Conservation (phyloP, 164 flowering plant genomes). For the Umbellularia californica region DNA sequence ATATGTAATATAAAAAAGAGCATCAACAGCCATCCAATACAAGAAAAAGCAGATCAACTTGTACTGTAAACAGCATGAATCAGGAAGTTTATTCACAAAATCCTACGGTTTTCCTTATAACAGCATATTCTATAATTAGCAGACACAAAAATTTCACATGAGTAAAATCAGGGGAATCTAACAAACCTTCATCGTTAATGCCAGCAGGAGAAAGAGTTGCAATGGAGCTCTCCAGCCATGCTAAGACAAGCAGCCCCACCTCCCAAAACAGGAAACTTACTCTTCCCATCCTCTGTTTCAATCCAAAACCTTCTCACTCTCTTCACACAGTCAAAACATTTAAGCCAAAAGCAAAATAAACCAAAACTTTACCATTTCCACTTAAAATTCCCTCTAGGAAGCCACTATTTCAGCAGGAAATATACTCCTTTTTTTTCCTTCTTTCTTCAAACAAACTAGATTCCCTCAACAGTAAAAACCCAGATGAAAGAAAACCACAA, state of each 20-base stretch:
- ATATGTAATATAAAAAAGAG: neutral
- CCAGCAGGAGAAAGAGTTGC: constrained; percentile 94
- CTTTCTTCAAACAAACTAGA: neutral
- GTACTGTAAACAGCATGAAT: neutral
- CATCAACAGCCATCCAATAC: neutral
- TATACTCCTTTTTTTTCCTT: neutral
- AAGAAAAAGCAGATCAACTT: neutral
- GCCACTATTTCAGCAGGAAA: neutral
- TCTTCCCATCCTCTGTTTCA: constrained; percentile 39
- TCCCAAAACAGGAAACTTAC: constrained; percentile 25
- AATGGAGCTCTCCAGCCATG: constrained; percentile 40
- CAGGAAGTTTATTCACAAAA: neutral
- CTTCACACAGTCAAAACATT: constrained; percentile 16
- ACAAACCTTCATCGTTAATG: constrained; percentile 85
- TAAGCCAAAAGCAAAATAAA: constrained; percentile 19
- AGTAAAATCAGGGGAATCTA: neutral
- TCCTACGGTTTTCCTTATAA: too few relatives aligned
- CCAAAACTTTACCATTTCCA: constrained; percentile 7
- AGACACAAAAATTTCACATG: neutral
- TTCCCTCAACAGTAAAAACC: neutral
- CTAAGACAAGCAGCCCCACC: constrained; percentile 46
- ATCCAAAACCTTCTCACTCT: constrained; percentile 12
- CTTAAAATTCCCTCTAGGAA: neutral
- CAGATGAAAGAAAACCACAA: neutral
- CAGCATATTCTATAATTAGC: neutral